Evolutionary conservation across 108 stramenopile species (phyloP), one percentile per base, ranked within the genome.

Genomic region (Licmophora abbreviata): DNA sequence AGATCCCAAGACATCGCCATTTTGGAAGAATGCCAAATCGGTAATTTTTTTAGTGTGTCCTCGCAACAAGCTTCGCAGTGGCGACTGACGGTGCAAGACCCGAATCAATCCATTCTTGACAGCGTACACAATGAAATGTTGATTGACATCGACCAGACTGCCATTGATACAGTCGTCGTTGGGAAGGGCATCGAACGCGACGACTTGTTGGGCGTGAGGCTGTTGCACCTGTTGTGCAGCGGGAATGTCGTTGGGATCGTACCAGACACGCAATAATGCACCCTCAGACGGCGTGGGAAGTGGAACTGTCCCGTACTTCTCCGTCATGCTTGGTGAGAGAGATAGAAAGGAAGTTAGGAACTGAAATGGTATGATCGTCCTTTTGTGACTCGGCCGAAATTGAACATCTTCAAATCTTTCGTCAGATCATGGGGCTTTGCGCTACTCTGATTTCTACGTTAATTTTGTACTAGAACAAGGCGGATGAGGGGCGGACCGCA

Each of bases 71-170:
- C 74, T 63, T 24, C 70, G 70, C 51, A 71, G 27, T 3, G 64
- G 44, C 21, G 76, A 73, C 0, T 58, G 56, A 5, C 83, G 79
- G 61, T 84, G 74, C 47, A 93, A 64, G 53, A 86, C 70, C 25
- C 86, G 86, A 40, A 93, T 71, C 34, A 93, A 55, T 4, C 91
- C 91, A 45, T 81, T 84, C 66, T 88, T 93, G 28, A 93, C 80
- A 0, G 74, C 77, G 54, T 93, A 93, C 2, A 81, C 82, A 12
- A 84, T 65, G 52, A 84, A 93, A 20, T 67, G 59, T 30, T 58
- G 64, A 61, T 88, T 93, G 35, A 79, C 69, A 48, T 74, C 81
- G 21, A 92, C 44, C 27, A 79, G 48, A 21, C 25, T 37, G 11
- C 66, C 60, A 43, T 71, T 71, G 29, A 59, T 54, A 15, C 44